Conservation (phyloP, 768 basidiomycete genomes). For the Boletus edulis region DNA sequence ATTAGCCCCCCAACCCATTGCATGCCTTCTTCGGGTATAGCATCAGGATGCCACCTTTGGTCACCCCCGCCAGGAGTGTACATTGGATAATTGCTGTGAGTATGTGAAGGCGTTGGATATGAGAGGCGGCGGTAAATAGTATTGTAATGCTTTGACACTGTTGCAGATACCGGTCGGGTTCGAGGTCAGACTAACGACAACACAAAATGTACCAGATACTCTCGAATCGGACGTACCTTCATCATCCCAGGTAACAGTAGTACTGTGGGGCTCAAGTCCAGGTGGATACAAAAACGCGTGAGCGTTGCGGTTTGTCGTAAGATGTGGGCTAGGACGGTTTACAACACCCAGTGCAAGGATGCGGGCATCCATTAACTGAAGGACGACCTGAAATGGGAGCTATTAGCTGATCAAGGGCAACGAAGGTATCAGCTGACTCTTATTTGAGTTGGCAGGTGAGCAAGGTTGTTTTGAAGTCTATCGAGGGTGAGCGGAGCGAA, state of each 20-base stretch:
- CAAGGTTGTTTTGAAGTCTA: constrained; percentile 67
- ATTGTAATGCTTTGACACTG: constrained; percentile 3
- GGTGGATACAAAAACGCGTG: constrained; percentile 66
- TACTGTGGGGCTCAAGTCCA: constrained; percentile 43
- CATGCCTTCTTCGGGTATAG: constrained; percentile 54
- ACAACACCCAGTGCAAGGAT: constrained; percentile 71
- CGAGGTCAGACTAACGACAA: not conserved
- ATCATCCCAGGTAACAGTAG: not conserved
- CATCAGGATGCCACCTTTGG: constrained; percentile 56
- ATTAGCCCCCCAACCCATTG: constrained; percentile 75
- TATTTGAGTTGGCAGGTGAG: constrained; percentile 63
- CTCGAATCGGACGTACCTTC: constrained; percentile 8
- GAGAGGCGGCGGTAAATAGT: constrained; percentile 43
- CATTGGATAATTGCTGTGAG: constrained; percentile 67
- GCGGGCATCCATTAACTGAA: constrained; percentile 69
- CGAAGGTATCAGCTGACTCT: constrained; percentile 44
- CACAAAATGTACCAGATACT: not conserved
- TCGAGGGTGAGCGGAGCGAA: constrained; percentile 2
- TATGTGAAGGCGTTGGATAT: constrained; percentile 54
- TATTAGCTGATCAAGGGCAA: constrained; percentile 5
- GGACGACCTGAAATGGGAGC: constrained; percentile 48
- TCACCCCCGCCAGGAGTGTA: constrained; percentile 70
- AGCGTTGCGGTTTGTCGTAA: constrained; percentile 68
- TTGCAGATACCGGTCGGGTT: not conserved
- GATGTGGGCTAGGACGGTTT: constrained; percentile 51